Evolutionary conservation across 106 monocot species (phyloP).

Genomic region (Narthecium ossifragum): DNA sequence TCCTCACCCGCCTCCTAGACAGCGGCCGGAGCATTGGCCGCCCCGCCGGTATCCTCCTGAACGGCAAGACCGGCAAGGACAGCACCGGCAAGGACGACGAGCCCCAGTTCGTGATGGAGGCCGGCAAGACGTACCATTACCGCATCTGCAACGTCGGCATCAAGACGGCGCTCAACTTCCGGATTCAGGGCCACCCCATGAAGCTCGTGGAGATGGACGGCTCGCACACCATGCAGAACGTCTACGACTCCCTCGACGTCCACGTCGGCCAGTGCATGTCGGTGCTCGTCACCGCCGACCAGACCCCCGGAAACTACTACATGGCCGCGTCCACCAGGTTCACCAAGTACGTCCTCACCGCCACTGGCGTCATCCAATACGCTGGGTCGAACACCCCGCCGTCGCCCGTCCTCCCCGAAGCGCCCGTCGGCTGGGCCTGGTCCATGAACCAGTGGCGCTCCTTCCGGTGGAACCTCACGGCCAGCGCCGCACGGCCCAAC

Average conservation of each 20-base stretch:
- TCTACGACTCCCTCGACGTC: slow-evolving; percentile 32
- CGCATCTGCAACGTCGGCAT: slow-evolving; percentile 58
- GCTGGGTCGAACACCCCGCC: slow-evolving; percentile 15
- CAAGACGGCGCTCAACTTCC: slow-evolving; percentile 48
- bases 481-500: slow-evolving; percentile 37
- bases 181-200: slow-evolving; percentile 47
- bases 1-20: slow-evolving; percentile 30
- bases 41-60: slow-evolving; percentile 52
- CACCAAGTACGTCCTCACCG: slow-evolving; percentile 14
- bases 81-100: slow-evolving; percentile 24
- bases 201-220: slow-evolving; percentile 66
- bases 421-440: slow-evolving; percentile 37
- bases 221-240: slow-evolving; percentile 58
- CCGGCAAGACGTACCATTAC: slow-evolving; percentile 50
- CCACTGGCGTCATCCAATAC: slow-evolving; percentile 27
- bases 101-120: slow-evolving; percentile 45
- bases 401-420: slow-evolving; percentile 15
- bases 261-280: slow-evolving; percentile 34
- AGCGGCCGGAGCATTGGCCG: slow-evolving; percentile 30
- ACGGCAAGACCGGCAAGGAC: slow-evolving; percentile 39
- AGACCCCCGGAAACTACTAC: slow-evolving; percentile 26
- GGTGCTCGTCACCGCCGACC: slow-evolving; percentile 33
- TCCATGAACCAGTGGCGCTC: slow-evolving; percentile 43
- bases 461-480: slow-evolving; percentile 43
- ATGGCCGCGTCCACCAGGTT: slow-evolving; percentile 29